phyloP scores from a whole-genome alignment of 139 green algal genomes.

The Micromonas commoda region DNA sequence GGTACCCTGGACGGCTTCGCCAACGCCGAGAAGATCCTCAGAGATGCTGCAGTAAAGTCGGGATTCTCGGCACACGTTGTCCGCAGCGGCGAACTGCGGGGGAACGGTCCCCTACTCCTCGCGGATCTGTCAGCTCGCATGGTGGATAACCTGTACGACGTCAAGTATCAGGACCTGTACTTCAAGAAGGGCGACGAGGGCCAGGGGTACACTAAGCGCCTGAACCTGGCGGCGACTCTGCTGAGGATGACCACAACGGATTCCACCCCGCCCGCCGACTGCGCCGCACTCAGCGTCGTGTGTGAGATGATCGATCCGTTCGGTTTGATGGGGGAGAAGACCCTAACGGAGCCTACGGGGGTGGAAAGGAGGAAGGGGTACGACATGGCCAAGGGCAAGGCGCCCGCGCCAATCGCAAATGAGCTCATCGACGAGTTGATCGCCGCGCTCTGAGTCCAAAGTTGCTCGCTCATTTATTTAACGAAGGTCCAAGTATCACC shows the following conservation, averaged over 20 bases:
- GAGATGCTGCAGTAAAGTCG: not conserved
- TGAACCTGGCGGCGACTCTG: constrained; percentile 5
- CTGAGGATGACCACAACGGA: not conserved
- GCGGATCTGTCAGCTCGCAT: constrained; percentile 1
- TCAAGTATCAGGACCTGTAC: constrained; percentile 23
- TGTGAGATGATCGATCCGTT: not conserved
- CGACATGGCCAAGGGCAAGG: constrained; percentile 19
- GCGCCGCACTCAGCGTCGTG: not conserved
- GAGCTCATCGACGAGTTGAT: not conserved
- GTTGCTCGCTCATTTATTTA: not conserved
- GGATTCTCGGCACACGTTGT: not conserved
- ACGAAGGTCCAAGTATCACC: not conserved
- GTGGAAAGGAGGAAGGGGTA: constrained; percentile 14
- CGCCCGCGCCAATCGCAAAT: not conserved
- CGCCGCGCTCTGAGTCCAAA: not conserved
- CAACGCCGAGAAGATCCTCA: not conserved
- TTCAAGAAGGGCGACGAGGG: not conserved
- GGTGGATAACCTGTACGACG: constrained; percentile 25
- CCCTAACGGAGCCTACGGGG: not conserved
- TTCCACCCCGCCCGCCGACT: not conserved
- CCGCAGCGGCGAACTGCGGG: not conserved
- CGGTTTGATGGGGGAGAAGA: constrained; percentile 6
- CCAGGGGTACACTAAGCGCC: constrained; percentile 17
- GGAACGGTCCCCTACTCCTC: constrained; percentile 7
- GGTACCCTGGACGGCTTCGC: constrained; percentile 12